Evolutionary conservation across 2,329 filamentous ascomycete species (phyloP).

Genomic region (Aspergillus sergii): DNA sequence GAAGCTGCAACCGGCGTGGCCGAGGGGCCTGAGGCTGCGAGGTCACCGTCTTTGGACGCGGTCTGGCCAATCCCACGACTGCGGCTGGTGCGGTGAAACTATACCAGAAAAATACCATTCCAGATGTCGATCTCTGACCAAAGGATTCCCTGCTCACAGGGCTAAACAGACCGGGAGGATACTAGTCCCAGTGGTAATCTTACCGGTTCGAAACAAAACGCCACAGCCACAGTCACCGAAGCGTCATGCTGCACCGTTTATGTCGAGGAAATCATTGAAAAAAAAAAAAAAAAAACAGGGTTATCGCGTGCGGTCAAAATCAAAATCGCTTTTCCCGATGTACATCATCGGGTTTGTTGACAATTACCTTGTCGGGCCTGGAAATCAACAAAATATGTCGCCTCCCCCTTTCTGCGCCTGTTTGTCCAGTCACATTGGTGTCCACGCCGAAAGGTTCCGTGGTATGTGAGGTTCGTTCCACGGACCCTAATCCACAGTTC

Average conservation of each 20-base stretch:
- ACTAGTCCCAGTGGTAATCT: not conserved
- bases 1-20: conserved; percentile 14
- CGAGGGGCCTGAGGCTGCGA: conserved; percentile 23
- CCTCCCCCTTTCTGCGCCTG: conserved; percentile 17
- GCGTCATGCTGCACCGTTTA: not conserved
- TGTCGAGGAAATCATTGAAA: not conserved
- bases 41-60: conserved; percentile 17
- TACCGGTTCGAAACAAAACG: not conserved
- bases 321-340: not conserved
- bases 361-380: conserved; percentile 5
- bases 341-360: conserved; percentile 7
- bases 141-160: not conserved
- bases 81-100: conserved; percentile 4
- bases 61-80: conserved; percentile 21
- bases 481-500: conserved; percentile 3
- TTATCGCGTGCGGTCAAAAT: not conserved
- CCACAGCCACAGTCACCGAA: conserved; percentile 2
- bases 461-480: conserved; percentile 15
- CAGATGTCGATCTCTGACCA: not conserved
- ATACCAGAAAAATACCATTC: conserved; percentile 6
- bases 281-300: not conserved
- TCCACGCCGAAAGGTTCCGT: conserved; percentile 19
- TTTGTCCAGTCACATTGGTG: conserved; percentile 16
- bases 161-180: not conserved
- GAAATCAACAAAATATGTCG: conserved; percentile 8